phyloP scores from a whole-genome alignment of 1,139 yeast species.

The Wickerhamomyces sp. region DNA sequence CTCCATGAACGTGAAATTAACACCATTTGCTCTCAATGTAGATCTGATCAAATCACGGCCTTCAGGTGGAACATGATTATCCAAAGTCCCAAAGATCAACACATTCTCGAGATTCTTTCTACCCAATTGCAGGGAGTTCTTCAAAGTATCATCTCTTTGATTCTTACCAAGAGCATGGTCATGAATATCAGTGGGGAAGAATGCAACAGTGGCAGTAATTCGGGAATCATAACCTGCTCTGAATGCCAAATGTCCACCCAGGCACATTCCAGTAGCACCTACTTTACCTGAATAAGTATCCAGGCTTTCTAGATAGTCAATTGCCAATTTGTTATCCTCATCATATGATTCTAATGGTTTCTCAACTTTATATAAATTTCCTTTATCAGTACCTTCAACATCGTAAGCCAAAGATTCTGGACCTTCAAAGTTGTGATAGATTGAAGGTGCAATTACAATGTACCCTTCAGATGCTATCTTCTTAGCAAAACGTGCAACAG shows the following conservation, averaged over 20 bases:
- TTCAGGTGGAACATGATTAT: constrained; percentile 74
- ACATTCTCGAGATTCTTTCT: constrained; percentile 49
- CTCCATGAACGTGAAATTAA: constrained; percentile 67
- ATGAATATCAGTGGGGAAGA: constrained; percentile 82
- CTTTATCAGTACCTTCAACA: constrained; percentile 69
- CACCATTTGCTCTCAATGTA: constrained; percentile 54
- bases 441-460: constrained; percentile 73
- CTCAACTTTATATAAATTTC: constrained; percentile 61
- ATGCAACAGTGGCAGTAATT: constrained; percentile 65
- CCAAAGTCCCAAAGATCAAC: constrained; percentile 73
- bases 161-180: constrained; percentile 48
- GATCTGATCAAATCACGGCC: constrained; percentile 72
- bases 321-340: constrained; percentile 62
- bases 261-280: constrained; percentile 86
- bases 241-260: constrained; percentile 81
- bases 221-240: constrained; percentile 66
- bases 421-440: constrained; percentile 68
- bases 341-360: constrained; percentile 73
- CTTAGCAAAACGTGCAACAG: constrained; percentile 73
- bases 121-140: constrained; percentile 47
- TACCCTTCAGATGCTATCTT: constrained; percentile 79
- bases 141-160: constrained; percentile 58
- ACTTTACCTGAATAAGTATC: constrained; percentile 67
- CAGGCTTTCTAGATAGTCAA: constrained; percentile 55
- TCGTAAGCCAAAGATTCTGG: constrained; percentile 69